Evolutionary conservation across 495 filamentous ascomycete genomes (phyloP).

Genomic region (Aspergillus ostianus): DNA sequence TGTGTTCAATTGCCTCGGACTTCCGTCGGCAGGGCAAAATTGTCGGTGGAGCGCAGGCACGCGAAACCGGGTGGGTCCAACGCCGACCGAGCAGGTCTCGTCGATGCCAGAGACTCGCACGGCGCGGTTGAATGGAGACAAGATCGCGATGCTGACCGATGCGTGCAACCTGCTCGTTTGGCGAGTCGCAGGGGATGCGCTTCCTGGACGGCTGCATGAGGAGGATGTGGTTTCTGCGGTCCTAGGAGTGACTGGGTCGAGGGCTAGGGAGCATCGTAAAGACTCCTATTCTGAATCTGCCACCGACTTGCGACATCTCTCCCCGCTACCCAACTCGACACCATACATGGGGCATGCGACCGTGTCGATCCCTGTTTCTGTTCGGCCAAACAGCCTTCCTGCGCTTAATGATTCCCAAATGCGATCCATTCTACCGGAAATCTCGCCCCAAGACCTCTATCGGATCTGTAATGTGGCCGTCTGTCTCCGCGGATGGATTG

Average conservation of each 20-base stretch:
- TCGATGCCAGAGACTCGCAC: background rate
- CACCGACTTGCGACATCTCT: background rate
- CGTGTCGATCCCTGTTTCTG: background rate
- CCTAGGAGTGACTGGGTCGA: background rate
- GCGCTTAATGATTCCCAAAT: background rate
- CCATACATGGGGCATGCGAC: background rate
- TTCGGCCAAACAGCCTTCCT: background rate
- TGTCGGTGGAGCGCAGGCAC: background rate
- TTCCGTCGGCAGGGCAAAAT: no score
- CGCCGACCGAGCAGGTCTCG: no score
- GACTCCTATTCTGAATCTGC: no score
- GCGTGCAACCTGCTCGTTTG: background rate
- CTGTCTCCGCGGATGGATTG: background rate
- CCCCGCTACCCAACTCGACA: background rate
- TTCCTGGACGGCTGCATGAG: background rate
- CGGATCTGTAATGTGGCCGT: background rate
- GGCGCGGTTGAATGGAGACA: background rate
- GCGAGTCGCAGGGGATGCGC: background rate
- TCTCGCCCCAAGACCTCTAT: background rate
- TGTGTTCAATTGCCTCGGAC: background rate
- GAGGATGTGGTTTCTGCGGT: background rate
- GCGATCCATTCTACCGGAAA: background rate
- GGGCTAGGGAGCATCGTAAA: background rate
- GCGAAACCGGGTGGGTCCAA: background rate
- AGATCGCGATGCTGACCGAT: background rate